Base-by-base conservation (phyloP, 176 grass and related monocot genomes). In the Oryza punctata region DNA sequence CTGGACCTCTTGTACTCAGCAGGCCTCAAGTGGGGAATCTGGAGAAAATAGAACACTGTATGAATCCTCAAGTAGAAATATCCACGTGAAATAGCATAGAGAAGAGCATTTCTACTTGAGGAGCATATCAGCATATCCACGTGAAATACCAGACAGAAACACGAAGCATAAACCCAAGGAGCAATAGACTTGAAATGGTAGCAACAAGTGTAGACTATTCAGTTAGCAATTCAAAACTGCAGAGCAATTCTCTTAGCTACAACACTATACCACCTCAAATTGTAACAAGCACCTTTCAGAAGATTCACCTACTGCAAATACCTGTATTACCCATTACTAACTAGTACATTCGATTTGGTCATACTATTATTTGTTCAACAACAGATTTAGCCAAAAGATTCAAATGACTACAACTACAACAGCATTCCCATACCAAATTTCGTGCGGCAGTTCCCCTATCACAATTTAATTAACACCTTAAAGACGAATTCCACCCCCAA, bases 11-110 rank as follows among this genome's bases (percentile, higher is more conserved):
- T 90, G 78, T 93, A 90, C 68, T 93, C 81, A 50, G 88, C 25
- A 88, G 88, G 91, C 82, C 91, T 90, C 46, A 93, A 73, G 82
- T 90, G 91, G 0, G 91, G 91, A 74, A 93, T 88, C 88, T 93
- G 73, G 9, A 76, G 38, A 29, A 8, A 85, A 23, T 19, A 35
- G 1, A 54, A 26, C 0, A 70, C 33, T 29, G 4, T 33, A 30
- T 74, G 27, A 49, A 19, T 67, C 3, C 4, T 60, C 19, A 67
- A 25, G 47, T 75, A 7, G 21, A 67, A 88, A 67, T 25, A 25
- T 61, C 40, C 40, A 41, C 38, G 9, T 41, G 40, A 41, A 41
- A 41, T 59, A 73, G 28, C 57, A 73, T 5, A 67, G n/a, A 2
- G 49, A 78, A 9, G n/a, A n/a, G n/a, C n/a, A n/a, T n/a, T n/a